These are phyloP conservation scores for Rhodocollybia butyracea DNA, from an alignment of 768 basidiomycete species.

Conservation along the genomic window DNA sequence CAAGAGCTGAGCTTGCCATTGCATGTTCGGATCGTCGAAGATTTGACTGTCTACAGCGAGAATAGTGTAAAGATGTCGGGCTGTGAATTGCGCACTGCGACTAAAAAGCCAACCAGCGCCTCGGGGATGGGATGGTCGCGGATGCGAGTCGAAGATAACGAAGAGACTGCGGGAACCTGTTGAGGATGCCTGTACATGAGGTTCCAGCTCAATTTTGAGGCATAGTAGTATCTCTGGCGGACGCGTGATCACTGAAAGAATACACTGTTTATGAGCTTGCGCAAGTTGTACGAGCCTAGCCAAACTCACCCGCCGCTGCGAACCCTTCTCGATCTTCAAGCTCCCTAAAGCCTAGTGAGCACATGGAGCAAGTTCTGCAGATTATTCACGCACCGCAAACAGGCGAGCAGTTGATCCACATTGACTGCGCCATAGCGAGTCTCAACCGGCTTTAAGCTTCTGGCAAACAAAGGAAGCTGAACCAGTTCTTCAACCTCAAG, in stretches of 20 bases:
- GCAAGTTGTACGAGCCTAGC: no score
- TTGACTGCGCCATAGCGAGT: background rate
- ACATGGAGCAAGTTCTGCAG: no score
- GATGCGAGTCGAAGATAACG: slow-evolving; percentile 67
- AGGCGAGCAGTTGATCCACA: background rate
- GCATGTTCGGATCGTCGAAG: slow-evolving; percentile 38
- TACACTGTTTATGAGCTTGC: no score
- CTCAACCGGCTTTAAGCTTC: background rate
- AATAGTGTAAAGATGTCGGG: slow-evolving; percentile 41
- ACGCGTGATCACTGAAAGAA: slow-evolving; percentile 70
- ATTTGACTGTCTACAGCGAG: slow-evolving; percentile 46
- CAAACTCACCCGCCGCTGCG: slow-evolving; percentile 38
- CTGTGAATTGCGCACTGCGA: slow-evolving; percentile 39
- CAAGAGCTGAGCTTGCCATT: slow-evolving; percentile 67
- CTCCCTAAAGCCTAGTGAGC: background rate
- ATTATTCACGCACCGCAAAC: background rate
- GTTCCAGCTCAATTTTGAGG: slow-evolving; percentile 30
- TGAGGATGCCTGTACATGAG: slow-evolving; percentile 6
- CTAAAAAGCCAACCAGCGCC: slow-evolving; percentile 61
- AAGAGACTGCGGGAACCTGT: slow-evolving; percentile 28
- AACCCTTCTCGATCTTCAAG: slow-evolving; percentile 26
- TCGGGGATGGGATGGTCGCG: slow-evolving; percentile 52
- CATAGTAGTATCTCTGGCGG: slow-evolving; percentile 69
- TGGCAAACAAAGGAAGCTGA: slow-evolving; percentile 42
- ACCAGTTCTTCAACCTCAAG: slow-evolving; percentile 57